Percentiles rank a stretch among this genome's conserved stretches.
Conservation (phyloP, 2,329 filamentous ascomycete genomes). For the Arthrobotrys entomopaga region DNA sequence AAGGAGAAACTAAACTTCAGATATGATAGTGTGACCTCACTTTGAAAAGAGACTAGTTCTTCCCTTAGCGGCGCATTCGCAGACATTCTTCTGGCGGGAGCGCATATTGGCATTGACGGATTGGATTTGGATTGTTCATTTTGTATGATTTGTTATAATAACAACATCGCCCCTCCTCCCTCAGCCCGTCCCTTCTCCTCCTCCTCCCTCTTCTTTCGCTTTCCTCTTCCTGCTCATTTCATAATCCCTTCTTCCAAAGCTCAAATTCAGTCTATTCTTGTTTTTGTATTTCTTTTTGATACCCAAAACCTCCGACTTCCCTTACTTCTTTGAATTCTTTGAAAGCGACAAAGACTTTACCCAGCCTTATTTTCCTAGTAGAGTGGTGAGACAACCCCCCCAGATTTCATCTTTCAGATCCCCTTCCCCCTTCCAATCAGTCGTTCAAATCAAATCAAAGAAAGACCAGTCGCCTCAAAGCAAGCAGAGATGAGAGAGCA, state of each 20-base stretch:
- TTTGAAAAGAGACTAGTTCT: not conserved
- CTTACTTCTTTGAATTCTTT: not conserved
- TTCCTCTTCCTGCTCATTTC: conserved; percentile 5
- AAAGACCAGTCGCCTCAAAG: not conserved
- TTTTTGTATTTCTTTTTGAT: too few relatives aligned
- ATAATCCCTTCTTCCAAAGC: not conserved
- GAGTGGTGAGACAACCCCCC: conserved; percentile 8
- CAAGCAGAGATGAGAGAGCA: conserved; percentile 8
- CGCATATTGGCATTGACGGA: too few relatives aligned
- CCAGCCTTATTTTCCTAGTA: not conserved
- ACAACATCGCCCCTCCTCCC: not conserved
- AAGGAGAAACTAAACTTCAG: not conserved
- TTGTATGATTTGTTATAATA: conserved; percentile 2
- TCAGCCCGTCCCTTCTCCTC: conserved; percentile 1
- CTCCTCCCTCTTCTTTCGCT: conserved; percentile 1
- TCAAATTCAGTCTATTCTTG: too few relatives aligned
- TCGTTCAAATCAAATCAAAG: not conserved
- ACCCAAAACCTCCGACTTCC: not conserved
- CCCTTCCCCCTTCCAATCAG: too few relatives aligned
- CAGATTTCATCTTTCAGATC: not conserved
- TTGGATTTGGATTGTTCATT: too few relatives aligned
- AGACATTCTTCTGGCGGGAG: too few relatives aligned
- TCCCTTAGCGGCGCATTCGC: not conserved
- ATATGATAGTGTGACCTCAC: conserved; percentile 2
- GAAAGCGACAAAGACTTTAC: conserved; percentile 2